Conservation (phyloP, 192 early-diverging fungal genomes). For the Umbelopsis sp. region DNA sequence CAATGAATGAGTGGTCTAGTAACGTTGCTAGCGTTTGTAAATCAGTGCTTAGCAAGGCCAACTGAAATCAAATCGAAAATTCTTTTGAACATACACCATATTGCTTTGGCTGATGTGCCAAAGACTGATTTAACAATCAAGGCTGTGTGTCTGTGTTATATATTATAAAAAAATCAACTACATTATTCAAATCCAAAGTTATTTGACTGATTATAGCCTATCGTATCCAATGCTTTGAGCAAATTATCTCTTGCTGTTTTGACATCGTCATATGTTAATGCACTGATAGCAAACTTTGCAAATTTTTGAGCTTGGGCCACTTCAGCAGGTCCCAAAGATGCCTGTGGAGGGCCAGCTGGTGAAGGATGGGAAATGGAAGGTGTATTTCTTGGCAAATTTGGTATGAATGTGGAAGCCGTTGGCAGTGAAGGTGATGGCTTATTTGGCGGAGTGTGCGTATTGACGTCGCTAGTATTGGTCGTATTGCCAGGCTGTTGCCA, state of each 20-base stretch:
- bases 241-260: slow-evolving; percentile 80
- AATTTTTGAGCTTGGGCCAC: slow-evolving; percentile 81
- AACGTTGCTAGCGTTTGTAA: slow-evolving; percentile 65
- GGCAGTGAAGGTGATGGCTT: neutral
- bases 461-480: neutral
- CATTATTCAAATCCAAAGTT: slow-evolving; percentile 34
- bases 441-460: neutral
- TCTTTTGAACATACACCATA: neutral
- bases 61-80: slow-evolving; percentile 21
- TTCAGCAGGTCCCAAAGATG: slow-evolving; percentile 52
- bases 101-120: neutral
- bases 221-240: slow-evolving; percentile 60
- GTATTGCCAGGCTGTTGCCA: neutral
- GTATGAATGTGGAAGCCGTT: neutral
- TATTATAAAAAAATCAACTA: neutral
- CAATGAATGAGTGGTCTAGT: slow-evolving; percentile 72
- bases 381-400: slow-evolving; percentile 19
- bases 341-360: neutral
- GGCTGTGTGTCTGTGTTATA: neutral
- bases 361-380: slow-evolving; percentile 28
- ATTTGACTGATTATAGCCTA: slow-evolving; percentile 35
- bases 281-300: slow-evolving; percentile 90
- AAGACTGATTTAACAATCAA: neutral
- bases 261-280: slow-evolving; percentile 94
- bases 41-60: slow-evolving; percentile 59